Conservation (phyloP, 2,329 filamentous ascomycete genomes). For the Raffaelea deltoideospora region DNA sequence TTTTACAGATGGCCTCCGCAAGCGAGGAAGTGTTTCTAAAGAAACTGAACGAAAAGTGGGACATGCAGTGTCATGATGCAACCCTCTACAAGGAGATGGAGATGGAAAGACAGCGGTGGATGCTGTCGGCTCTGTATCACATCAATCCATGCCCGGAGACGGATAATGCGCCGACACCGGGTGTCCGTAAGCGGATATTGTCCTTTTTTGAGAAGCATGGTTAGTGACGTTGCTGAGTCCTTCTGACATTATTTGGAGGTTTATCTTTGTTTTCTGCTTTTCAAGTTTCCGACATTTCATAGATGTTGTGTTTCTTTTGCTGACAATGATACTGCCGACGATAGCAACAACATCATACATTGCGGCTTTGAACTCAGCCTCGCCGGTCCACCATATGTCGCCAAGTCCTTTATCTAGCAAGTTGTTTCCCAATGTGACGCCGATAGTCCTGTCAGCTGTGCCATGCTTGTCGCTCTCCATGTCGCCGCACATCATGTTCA, state of each 20-base stretch:
- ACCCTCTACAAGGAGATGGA: slow-evolving; percentile 36
- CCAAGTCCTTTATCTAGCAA: slow-evolving; percentile 21
- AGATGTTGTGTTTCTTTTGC: neutral
- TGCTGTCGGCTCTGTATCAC: slow-evolving; percentile 27
- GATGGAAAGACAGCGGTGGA: slow-evolving; percentile 22
- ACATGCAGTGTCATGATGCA: slow-evolving; percentile 30
- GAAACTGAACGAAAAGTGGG: slow-evolving; percentile 38
- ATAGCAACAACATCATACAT: slow-evolving; percentile 34
- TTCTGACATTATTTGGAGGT: no score
- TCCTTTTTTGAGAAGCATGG: slow-evolving; percentile 37
- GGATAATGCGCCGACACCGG: slow-evolving; percentile 1
- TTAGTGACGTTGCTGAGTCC: no score
- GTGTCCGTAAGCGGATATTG: slow-evolving; percentile 20
- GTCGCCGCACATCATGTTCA: slow-evolving; percentile 27
- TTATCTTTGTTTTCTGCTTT: no score
- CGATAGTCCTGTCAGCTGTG: slow-evolving; percentile 22
- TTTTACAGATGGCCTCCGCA: slow-evolving; percentile 38
- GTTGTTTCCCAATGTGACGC: slow-evolving; percentile 23
- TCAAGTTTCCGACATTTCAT: neutral
- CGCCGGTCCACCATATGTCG: slow-evolving; percentile 31
- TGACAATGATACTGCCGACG: no score
- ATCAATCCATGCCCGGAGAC: slow-evolving; percentile 21
- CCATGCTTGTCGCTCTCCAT: slow-evolving; percentile 21
- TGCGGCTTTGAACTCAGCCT: slow-evolving; percentile 24
- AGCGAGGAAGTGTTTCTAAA: slow-evolving; percentile 35